Conservation (phyloP, 148 eudicot species). For the Rhododendron mucronatum region DNA sequence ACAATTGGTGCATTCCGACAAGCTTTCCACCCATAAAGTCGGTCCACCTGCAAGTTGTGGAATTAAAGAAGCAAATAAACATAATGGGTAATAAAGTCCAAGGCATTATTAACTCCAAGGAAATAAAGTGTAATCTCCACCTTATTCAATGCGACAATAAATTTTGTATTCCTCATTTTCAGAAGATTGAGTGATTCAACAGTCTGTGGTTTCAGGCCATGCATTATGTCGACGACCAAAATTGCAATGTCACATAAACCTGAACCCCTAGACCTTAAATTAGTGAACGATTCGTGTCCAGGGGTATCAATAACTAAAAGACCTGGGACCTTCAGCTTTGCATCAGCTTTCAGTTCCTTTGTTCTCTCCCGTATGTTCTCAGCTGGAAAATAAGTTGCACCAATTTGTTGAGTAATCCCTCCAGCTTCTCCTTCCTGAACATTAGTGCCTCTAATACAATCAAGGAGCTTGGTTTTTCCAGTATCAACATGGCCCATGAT, state of each 20-base stretch:
- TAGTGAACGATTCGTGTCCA: constrained; percentile 88
- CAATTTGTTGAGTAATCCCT: constrained; percentile 94
- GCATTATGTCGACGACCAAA: constrained; percentile 91
- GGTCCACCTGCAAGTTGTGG: constrained; percentile 52
- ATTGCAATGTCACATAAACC: constrained; percentile 98
- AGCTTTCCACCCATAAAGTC: constrained; percentile 84
- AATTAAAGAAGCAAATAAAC: not conserved
- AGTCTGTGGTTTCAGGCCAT: constrained; percentile 87
- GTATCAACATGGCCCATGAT: constrained; percentile 96
- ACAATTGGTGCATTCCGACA: constrained; percentile 68
- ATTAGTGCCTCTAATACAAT: constrained; percentile 82
- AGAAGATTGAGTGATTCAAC: constrained; percentile 86
- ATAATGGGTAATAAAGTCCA: constrained; percentile 1
- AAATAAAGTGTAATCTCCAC: constrained; percentile 30
- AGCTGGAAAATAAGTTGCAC: constrained; percentile 90
- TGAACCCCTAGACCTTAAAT: constrained; percentile 86
- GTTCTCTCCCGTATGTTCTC: constrained; percentile 84
- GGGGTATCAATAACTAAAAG: constrained; percentile 92
- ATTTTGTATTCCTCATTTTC: constrained; percentile 81
- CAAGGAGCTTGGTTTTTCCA: constrained; percentile 85
- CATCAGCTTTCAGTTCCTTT: constrained; percentile 88
- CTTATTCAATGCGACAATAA: constrained; percentile 89
- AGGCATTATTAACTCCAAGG: not conserved
- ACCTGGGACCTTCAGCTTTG: constrained; percentile 83
- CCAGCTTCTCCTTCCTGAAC: constrained; percentile 99